Evolutionary conservation across 345 rosid species (phyloP).

Genomic region (Viola odorata): DNA sequence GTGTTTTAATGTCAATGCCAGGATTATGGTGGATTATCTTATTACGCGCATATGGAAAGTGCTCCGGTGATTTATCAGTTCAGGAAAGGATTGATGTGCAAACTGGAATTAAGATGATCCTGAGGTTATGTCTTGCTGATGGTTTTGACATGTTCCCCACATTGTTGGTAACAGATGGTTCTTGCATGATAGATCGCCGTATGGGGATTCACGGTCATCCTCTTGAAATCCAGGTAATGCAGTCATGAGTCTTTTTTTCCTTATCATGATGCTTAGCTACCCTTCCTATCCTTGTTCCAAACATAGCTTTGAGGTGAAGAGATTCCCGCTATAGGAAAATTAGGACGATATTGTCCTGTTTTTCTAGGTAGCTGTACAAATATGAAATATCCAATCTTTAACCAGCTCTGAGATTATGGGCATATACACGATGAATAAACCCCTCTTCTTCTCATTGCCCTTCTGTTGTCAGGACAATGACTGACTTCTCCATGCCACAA

Average conservation of each 20-base stretch:
- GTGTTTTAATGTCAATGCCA: slow-evolving; percentile 25
- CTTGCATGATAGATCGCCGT: slow-evolving; percentile 98
- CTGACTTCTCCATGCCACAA: no score
- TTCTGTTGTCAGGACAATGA: no score
- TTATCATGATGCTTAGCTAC: not conserved
- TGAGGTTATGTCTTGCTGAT: slow-evolving; percentile 89
- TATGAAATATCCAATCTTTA: no score
- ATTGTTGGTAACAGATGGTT: slow-evolving; percentile 88
- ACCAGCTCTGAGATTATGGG: no score
- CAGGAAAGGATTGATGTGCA: slow-evolving; percentile 93
- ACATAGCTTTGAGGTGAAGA: not conserved
- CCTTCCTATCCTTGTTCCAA: not conserved
- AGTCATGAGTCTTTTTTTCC: not conserved
- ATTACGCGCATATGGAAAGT: slow-evolving; percentile 81
- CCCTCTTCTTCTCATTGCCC: no score
- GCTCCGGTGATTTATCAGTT: slow-evolving; percentile 77
- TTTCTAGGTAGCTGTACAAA: no score
- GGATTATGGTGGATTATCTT: slow-evolving; percentile 98
- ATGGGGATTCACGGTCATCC: slow-evolving; percentile 99
- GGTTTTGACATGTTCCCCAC: slow-evolving; percentile 98
- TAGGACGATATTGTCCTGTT: not conserved
- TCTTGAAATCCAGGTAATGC: slow-evolving; percentile 76
- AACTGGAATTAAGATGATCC: slow-evolving; percentile 90
- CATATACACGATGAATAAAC: no score
- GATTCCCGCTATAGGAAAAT: not conserved